A percentile compares a stretch with the other conserved stretches of the same genome.
Conservation (phyloP, 768 basidiomycete genomes). For the Kwoniella botswanensis region DNA sequence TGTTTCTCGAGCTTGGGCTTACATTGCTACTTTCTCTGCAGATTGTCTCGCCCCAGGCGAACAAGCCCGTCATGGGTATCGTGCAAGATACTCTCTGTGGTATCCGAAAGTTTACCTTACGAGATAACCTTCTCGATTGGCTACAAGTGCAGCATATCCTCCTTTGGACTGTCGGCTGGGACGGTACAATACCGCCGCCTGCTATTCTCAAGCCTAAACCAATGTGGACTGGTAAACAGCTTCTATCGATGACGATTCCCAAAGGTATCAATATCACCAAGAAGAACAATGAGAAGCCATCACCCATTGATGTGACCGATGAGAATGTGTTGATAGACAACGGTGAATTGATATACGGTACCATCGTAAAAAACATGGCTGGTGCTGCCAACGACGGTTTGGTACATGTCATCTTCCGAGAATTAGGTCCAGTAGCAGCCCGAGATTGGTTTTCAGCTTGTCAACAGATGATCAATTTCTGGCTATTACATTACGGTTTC, state of each 20-base stretch:
- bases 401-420: slow-evolving; percentile 94
- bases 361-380: slow-evolving; percentile 98
- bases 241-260: slow-evolving; percentile 87
- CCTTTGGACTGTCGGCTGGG: slow-evolving; percentile 98
- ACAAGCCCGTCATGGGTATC: slow-evolving; percentile 99
- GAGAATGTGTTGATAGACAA: slow-evolving; percentile 97
- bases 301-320: slow-evolving; percentile 83
- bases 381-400: slow-evolving; percentile 88
- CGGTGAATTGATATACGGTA: slow-evolving; percentile 91
- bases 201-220: slow-evolving; percentile 96
- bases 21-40: slow-evolving; percentile 55
- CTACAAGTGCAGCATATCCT: slow-evolving; percentile 94
- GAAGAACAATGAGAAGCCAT: slow-evolving; percentile 68
- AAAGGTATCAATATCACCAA: slow-evolving; percentile 80
- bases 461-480: slow-evolving; percentile 95
- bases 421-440: slow-evolving; percentile 92
- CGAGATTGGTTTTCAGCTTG: slow-evolving; percentile 88
- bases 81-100: slow-evolving; percentile 99
- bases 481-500: slow-evolving; percentile 99
- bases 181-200: slow-evolving; percentile 87
- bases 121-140: slow-evolving; percentile 96
- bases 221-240: slow-evolving; percentile 97
- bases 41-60: slow-evolving; percentile 99
- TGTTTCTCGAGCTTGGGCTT: slow-evolving; percentile 18
- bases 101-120: slow-evolving; percentile 93